phyloP scores from a whole-genome alignment of 2,329 filamentous ascomycete genomes.

The Pseudogymnoascus sp. region DNA sequence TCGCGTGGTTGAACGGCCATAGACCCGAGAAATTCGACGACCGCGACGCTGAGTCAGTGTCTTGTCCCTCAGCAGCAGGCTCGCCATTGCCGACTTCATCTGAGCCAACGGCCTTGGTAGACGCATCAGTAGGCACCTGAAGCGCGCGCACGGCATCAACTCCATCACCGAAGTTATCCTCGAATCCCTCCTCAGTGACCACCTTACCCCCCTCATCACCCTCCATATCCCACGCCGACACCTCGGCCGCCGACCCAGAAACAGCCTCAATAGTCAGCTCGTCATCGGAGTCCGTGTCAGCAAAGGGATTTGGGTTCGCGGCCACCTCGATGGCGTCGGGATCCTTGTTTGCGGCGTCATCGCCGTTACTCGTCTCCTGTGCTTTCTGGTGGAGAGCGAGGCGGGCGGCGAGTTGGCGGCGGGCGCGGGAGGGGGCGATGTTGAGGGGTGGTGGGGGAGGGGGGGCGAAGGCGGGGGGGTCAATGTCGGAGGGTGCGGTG shows the following conservation, averaged over 20 bases:
- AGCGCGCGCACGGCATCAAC: neutral
- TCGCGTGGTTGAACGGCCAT: neutral
- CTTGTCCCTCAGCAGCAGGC: neutral
- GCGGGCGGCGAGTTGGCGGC: slow-evolving; percentile 82
- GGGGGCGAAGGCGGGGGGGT: slow-evolving; percentile 48
- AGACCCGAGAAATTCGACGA: neutral
- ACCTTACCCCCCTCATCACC: neutral
- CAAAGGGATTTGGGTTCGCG: slow-evolving; percentile 25
- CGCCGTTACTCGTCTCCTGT: slow-evolving; percentile 14
- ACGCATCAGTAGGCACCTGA: neutral
- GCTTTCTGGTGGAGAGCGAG: slow-evolving; percentile 65
- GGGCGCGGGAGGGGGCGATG: slow-evolving; percentile 76
- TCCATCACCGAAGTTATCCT: neutral
- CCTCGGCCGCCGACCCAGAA: neutral
- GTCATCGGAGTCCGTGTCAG: slow-evolving; percentile 21
- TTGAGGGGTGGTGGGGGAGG: slow-evolving; percentile 74
- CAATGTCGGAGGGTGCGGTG: slow-evolving; percentile 37
- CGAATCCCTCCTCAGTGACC: neutral
- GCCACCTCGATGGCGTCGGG: slow-evolving; percentile 13
- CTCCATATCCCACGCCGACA: neutral
- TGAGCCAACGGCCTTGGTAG: neutral
- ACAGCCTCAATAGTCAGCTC: slow-evolving; percentile 20
- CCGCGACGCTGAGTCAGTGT: neutral
- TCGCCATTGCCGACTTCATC: neutral
- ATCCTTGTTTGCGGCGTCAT: slow-evolving; percentile 18